Percentiles rank a stretch among this genome's conserved stretches.
Conservation (phyloP, 2,329 filamentous ascomycete genomes). For the Torrubiella hemipterigena region DNA sequence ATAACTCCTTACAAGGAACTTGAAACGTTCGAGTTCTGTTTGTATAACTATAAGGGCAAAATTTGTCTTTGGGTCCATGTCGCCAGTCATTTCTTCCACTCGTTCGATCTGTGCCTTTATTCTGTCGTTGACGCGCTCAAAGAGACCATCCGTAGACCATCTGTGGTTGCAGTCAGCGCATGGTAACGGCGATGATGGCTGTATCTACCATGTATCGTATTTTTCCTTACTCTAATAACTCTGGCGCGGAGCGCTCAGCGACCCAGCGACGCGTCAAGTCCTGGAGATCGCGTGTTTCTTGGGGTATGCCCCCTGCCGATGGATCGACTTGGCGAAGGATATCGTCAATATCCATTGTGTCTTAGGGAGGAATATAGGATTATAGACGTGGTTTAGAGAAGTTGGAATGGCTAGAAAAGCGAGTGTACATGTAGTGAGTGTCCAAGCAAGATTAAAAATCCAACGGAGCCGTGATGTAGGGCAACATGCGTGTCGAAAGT, state of each 20-base stretch:
- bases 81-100: constrained; percentile 66
- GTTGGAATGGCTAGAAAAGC: no score
- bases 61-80: constrained; percentile 82
- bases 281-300: constrained; percentile 66
- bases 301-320: constrained; percentile 37
- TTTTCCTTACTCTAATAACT: constrained; percentile 64
- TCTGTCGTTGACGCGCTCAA: constrained; percentile 69
- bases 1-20: constrained; percentile 77
- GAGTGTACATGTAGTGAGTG: no score
- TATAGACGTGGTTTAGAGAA: no score
- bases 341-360: constrained; percentile 66
- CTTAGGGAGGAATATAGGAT: no score
- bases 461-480: no score
- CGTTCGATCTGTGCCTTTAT: constrained; percentile 58
- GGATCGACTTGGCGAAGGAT: constrained; percentile 65
- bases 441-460: no score
- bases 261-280: constrained; percentile 86
- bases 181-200: no score
- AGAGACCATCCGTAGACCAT: constrained; percentile 58
- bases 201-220: no score
- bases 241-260: constrained; percentile 78
- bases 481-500: no score
- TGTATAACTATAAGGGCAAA: constrained; percentile 91
- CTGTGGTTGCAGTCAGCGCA: constrained; percentile 24
- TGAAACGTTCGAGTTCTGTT: constrained; percentile 89